Conservation (phyloP, 2,329 filamentous ascomycete genomes). For the Biscogniauxia mediterranea region DNA sequence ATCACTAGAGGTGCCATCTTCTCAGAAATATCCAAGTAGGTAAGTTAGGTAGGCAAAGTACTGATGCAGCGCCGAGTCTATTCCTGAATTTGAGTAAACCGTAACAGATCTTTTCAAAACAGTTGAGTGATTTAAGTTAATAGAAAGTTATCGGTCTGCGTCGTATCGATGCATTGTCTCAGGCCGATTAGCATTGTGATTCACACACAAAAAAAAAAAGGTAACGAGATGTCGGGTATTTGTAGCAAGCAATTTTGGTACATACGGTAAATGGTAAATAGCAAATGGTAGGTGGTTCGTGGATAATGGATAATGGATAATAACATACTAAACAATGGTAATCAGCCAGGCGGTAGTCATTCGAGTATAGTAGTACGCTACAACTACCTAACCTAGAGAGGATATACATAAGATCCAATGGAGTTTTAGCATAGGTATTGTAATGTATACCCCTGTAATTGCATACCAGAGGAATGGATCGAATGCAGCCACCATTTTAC, state of each 20-base stretch:
- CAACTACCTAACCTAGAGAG: background rate
- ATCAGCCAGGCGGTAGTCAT: no score
- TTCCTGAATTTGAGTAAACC: no score
- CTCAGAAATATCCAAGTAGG: background rate
- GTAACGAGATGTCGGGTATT: background rate
- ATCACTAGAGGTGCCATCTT: slow-evolving; percentile 40
- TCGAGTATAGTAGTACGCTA: no score
- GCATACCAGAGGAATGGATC: background rate
- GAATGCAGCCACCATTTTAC: background rate
- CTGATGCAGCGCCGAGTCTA: no score
- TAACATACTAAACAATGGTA: background rate
- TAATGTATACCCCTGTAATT: background rate
- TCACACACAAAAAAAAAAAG: background rate
- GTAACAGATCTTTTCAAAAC: background rate
- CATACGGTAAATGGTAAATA: no score
- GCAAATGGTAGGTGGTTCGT: background rate
- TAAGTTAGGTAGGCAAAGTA: no score
- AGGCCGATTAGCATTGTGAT: background rate
- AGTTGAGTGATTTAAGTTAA: background rate
- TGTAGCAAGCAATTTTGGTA: background rate
- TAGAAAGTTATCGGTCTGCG: background rate
- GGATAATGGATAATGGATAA: background rate
- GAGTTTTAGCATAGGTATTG: background rate
- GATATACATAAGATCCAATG: background rate
- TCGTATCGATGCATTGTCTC: background rate